Base-by-base conservation (phyloP, 1,284 basidiomycete genomes). In the Tremellales sp. region DNA sequence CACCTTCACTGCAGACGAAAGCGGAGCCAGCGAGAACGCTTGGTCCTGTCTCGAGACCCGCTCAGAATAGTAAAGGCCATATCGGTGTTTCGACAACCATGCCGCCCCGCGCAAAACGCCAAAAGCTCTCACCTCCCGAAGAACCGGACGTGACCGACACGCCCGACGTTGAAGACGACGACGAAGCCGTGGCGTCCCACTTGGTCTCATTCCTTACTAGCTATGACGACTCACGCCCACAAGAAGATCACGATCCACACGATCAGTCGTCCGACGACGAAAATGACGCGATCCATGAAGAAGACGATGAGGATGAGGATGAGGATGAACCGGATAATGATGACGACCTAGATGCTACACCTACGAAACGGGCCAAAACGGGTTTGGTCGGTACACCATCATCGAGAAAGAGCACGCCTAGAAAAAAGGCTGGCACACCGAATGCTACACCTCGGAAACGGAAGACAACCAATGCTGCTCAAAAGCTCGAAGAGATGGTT, bases 191-290 rank as follows among this genome's bases (percentile, higher is more conserved):
- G 26, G 59, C 62, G 8, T 64, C 64, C 1, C 70, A 72, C 51
- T 58, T 72, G 10, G 60, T 72, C 31, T 72, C 70, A 13, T 72
- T 72, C 53, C 55, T 72, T 3, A 70, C 64, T 4, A 60, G 63
- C 8, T 72, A 70, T 43, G 67, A 65, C 15, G 46, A 54, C 31
- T 52, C 50, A 31, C 35, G 39, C 21, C 31, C 39, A 22, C n/a
- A 48, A 2, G 41, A 52, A 10, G 49, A 58, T 11, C 36, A 22
- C 21, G 42, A 48, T 8, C 10, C n/a, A 33, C 29, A 33, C 8
- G 52, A 54, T 25, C 51, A 53, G 40, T 54, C 55, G 1, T 60
- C 57, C 12, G 58, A 61, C 17, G 60, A 55, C 22, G 62, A 65
- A 25, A 60, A 56, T 24, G 57, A 58, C 3, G 57, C 57, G 10